Percentiles rank a stretch among this genome's conserved stretches.
These are phyloP conservation scores for Phytophthora brassicae DNA, from an alignment of 352 stramenopile species.

Conservation along the genomic window DNA sequence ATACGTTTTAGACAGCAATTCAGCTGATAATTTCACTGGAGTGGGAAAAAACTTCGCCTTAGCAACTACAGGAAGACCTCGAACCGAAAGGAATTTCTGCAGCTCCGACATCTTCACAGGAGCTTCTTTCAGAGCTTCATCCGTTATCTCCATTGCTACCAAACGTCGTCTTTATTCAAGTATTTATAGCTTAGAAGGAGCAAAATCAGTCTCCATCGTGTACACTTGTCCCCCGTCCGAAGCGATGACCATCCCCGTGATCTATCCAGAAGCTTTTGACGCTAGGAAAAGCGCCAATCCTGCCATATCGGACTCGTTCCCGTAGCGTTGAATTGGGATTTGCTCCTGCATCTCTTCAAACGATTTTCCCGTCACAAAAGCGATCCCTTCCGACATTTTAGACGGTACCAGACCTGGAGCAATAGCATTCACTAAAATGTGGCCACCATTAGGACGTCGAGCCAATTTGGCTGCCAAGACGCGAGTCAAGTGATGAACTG, in stretches of 20 bases:
- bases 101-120: constrained; percentile 17
- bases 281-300: constrained; percentile 92
- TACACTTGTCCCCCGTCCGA: too few species aligned
- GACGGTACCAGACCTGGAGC: constrained; percentile 91
- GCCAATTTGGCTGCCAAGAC: constrained; percentile 91
- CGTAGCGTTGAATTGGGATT: constrained; percentile 86
- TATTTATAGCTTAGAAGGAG: too few species aligned
- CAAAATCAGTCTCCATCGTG: too few species aligned
- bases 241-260: constrained; percentile 91
- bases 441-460: constrained; percentile 65
- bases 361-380: constrained; percentile 41
- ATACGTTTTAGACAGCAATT: constrained; percentile 41
- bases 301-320: constrained; percentile 91
- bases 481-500: constrained; percentile 93
- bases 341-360: constrained; percentile 63
- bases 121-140: neutral
- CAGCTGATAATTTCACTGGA: constrained; percentile 4
- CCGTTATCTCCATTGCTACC: neutral
- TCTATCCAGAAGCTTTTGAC: constrained; percentile 88
- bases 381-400: constrained; percentile 88
- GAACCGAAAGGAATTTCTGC: constrained; percentile 18
- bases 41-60: neutral
- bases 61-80: constrained; percentile 1
- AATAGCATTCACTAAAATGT: constrained; percentile 96
- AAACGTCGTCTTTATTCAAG: neutral